A percentile compares a stretch with the other conserved stretches of the same genome.
Conservation (phyloP, 371 early-diverging fungal genomes). For the Mortierella sp. region DNA sequence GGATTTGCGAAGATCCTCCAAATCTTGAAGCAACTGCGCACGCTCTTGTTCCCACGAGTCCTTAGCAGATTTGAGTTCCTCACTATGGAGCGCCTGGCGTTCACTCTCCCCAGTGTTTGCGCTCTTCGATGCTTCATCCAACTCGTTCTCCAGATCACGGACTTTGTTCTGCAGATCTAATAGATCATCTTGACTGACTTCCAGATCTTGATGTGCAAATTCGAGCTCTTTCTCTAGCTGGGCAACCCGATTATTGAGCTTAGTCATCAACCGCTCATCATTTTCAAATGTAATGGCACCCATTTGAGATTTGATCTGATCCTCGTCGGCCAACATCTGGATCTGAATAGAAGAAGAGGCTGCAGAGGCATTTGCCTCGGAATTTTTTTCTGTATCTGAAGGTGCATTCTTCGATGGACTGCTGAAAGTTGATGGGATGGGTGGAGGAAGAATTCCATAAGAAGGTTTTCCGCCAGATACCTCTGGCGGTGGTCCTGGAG, state of each 20-base stretch:
- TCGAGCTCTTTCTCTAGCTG: constrained; percentile 54
- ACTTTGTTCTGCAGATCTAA: constrained; percentile 37
- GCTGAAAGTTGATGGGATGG: constrained; percentile 43
- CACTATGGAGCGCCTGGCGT: background rate
- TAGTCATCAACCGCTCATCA: constrained; percentile 48
- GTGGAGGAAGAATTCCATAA: constrained; percentile 49
- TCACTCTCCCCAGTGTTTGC: background rate
- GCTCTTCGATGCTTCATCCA: constrained; percentile 16
- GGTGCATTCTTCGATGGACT: background rate
- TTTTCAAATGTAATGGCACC: constrained; percentile 44
- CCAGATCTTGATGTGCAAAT: constrained; percentile 53
- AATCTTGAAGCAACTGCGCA: constrained; percentile 15
- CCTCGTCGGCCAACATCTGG: constrained; percentile 48
- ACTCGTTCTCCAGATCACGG: constrained; percentile 40
- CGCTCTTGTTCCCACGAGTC: constrained; percentile 34
- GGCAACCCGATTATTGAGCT: constrained; percentile 42
- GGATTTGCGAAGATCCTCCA: constrained; percentile 29
- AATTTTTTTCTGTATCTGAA: background rate
- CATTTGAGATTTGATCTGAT: constrained; percentile 49
- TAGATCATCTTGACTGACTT: constrained; percentile 38
- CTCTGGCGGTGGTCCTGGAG: constrained; percentile 26
- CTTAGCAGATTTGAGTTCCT: constrained; percentile 19
- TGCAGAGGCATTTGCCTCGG: background rate
- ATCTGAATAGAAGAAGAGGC: constrained; percentile 42
- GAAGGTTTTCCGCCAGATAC: constrained; percentile 29